phyloP scores from a whole-genome alignment of 1,284 basidiomycete species.

The Leccinum subrobustum region DNA sequence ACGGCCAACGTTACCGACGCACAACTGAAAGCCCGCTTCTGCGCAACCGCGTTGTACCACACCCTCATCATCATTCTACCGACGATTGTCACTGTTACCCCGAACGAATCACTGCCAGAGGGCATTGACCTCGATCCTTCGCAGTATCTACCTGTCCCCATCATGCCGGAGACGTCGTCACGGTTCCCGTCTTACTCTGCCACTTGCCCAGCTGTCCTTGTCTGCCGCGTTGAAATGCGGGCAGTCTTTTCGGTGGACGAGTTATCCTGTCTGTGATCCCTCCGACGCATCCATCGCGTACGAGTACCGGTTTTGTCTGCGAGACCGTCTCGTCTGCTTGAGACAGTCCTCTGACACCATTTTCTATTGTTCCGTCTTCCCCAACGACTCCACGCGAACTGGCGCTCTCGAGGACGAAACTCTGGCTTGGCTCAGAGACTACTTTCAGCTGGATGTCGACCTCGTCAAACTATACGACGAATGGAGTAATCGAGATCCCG shows the following conservation, averaged over 20 bases:
- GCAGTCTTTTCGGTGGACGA: conserved; percentile 79
- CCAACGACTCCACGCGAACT: conserved; percentile 38
- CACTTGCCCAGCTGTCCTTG: conserved; percentile 66
- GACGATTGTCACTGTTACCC: conserved; percentile 23
- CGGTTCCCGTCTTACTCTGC: conserved; percentile 67
- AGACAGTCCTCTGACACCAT: conserved; percentile 69
- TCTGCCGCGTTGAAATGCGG: conserved; percentile 75
- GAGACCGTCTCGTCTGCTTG: conserved; percentile 81
- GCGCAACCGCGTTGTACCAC: conserved; percentile 66
- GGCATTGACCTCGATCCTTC: conserved; percentile 54
- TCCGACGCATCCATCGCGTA: conserved; percentile 34
- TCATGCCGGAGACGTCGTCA: conserved; percentile 55
- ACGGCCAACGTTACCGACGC: conserved; percentile 70
- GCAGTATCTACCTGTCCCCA: conserved; percentile 54
- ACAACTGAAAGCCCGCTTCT: conserved; percentile 64
- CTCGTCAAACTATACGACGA: conserved; percentile 72
- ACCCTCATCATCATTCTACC: conserved; percentile 53
- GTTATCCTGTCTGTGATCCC: conserved; percentile 32
- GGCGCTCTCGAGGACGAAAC: conserved; percentile 59
- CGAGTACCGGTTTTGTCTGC: conserved; percentile 75
- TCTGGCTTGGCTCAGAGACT: conserved; percentile 76
- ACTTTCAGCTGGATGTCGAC: conserved; percentile 87
- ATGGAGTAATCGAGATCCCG: conserved; percentile 76
- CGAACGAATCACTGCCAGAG: conserved; percentile 39
- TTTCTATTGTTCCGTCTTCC: conserved; percentile 73